Conservation (phyloP, 176 grass and related monocot species). For the Phoenix roebelenii region DNA sequence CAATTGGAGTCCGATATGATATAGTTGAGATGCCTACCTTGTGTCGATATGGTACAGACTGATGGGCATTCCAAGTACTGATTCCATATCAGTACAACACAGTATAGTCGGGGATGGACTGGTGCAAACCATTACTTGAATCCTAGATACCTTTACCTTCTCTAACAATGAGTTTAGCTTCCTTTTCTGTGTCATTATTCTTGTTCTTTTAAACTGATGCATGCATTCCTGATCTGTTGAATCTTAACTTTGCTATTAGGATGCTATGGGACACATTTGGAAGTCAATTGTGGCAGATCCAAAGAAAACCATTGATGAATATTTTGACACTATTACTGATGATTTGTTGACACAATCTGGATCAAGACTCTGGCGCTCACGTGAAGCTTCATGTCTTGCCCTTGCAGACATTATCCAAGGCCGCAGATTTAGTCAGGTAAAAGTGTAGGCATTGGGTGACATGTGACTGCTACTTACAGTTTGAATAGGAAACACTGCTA, state of each 20-base stretch:
- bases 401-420: slow-evolving; percentile 95
- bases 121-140: too few species aligned
- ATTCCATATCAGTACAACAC: too few species aligned
- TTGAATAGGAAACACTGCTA: too few species aligned
- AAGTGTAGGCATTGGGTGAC: too few species aligned
- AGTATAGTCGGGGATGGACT: too few species aligned
- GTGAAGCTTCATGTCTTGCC: slow-evolving; percentile 97
- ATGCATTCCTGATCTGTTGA: neutral
- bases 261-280: slow-evolving; percentile 99
- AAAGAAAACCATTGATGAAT: slow-evolving; percentile 88
- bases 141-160: too few species aligned
- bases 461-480: too few species aligned
- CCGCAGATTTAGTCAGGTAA: slow-evolving; percentile 78
- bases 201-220: neutral
- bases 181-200: neutral
- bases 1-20: too few species aligned
- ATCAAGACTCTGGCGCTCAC: slow-evolving; percentile 92
- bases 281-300: slow-evolving; percentile 91
- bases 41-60: too few species aligned
- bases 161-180: neutral
- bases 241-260: slow-evolving; percentile 33
- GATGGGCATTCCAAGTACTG: too few species aligned
- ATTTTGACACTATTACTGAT: slow-evolving; percentile 75
- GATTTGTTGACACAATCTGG: slow-evolving; percentile 94
- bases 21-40: too few species aligned